phyloP scores from a whole-genome alignment of 2,329 filamentous ascomycete genomes.

The Claviceps lovelessii region DNA sequence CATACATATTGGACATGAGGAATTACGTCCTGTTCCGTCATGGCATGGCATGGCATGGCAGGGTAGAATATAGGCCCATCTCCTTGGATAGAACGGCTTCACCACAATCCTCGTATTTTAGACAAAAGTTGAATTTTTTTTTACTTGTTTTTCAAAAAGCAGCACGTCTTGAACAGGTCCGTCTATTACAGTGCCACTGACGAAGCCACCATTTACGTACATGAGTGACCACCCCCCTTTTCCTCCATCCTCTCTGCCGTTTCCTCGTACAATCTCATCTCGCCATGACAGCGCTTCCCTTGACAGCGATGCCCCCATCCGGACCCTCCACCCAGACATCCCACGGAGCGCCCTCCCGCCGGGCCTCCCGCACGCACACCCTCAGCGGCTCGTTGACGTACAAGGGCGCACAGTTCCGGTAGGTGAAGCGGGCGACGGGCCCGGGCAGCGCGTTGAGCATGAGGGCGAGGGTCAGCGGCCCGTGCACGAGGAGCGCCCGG shows the following conservation, averaged over 20 bases:
- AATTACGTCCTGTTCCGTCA: too few relatives aligned
- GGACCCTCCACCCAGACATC: conserved; percentile 52
- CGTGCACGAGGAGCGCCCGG: conserved; percentile 66
- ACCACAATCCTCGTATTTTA: too few relatives aligned
- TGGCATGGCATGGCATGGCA: too few relatives aligned
- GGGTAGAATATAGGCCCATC: too few relatives aligned
- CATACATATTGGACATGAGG: too few relatives aligned
- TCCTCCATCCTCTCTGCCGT: too few relatives aligned
- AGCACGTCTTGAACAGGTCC: too few relatives aligned
- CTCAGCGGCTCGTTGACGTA: conserved; percentile 58
- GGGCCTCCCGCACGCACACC: conserved; percentile 45
- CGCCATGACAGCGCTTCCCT: conserved; percentile 29
- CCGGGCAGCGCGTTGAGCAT: conserved; percentile 51
- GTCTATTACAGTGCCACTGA: too few relatives aligned
- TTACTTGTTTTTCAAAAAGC: neutral
- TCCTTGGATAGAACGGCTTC: too few relatives aligned
- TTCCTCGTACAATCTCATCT: neutral
- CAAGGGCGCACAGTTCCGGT: conserved; percentile 69
- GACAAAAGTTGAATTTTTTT: neutral
- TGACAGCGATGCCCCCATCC: conserved; percentile 49
- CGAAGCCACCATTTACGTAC: too few relatives aligned
- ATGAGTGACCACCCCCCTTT: too few relatives aligned
- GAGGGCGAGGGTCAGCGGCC: conserved; percentile 64
- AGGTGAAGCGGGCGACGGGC: conserved; percentile 47
- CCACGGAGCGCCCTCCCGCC: conserved; percentile 28